Base-by-base conservation (phyloP, 2,329 filamentous ascomycete genomes). In the Domatiomyces globalis region DNA sequence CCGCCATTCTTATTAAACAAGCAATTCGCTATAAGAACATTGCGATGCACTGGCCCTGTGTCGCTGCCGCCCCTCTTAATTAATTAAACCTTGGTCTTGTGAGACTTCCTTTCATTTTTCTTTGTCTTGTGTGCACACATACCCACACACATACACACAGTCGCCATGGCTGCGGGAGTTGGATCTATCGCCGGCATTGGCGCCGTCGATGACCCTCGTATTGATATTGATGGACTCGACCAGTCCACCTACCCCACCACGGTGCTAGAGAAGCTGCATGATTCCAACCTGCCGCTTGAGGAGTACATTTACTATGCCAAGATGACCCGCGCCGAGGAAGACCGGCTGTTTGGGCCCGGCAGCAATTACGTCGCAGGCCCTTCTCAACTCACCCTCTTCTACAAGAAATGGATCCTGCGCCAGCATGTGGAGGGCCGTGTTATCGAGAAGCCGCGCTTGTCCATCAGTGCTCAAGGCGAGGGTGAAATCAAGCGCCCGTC, bases 241-340 rank as follows among this genome's bases (percentile, higher is more conserved):
- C 29, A 43, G 19, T 39, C 25, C 43, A 50, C 47, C 27, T 51
- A 44, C 45, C 54, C 54, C 27, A 50, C 45, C 6, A 25, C 46
- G 8, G 27, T 56, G 44, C 46, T 50, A 29, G 49, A 51, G 19
- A 58, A 59, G 46, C 58, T 61, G 25, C 61, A 64, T 45, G 62
- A 65, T 45, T 39, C 62, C 29, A 55, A 22, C 7, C 55, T 68
- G 18, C 59, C 60, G 1, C 66, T 69, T 49, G 68, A 70, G 51
- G 68, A 70, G 47, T 70, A 70, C 49, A 52, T 62, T n/a, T 65
- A 67, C 54, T 70, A 66, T 56, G 68, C 68, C 7, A 60, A 64
- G 18, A 59, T 57, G 43, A 65, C 66, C 3, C 60, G 68, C 48
- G 61, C 60, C n/a, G 56, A 63, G n/a, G 64, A 70, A 55, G 56